Evolutionary conservation across 202 grass and related monocot species (phyloP), one percentile per base, ranked within the genome.

Genomic region (Miscanthus sacchariflorus): DNA sequence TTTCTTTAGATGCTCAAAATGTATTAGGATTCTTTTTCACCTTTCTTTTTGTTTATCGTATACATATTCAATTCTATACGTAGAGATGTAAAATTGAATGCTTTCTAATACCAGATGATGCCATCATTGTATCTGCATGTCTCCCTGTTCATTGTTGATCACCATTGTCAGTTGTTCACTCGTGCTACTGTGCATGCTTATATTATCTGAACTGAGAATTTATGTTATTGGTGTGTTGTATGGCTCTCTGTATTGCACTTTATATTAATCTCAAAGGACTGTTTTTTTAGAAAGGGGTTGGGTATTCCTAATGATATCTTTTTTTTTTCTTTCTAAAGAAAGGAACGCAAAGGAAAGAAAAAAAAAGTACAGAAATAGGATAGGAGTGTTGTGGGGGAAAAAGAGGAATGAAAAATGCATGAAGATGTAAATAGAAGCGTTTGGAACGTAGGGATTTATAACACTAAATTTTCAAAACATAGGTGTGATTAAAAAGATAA

Each of bases 21-120:
- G 83, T 89, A 86, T 42, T 83, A 89, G 72, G 43, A 58, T 3
- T 68, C 45, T 84, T 72, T 15, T 33, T 66, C 1, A 0, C 15
- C 35, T 87, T 82, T 74, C 33, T 78, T 71, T 36, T 89, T 74
- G 15, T 83, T 86, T 80, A 84, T 87, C 80, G 74, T 86, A 86
- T 92, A 83, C 74, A 68, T 89, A 49, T 89, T 86, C 59, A 8
- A 79, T 75, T 70, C 27, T 86, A 92, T 80, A 18, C 79, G 83
- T 86, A 92, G 80, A 92, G 79, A 92, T 89, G 73, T 92, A 89
- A 89, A 68, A 79, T 5, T 58, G 87, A 86, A 89, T 83, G 61
- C 38, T 85, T 78, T 69, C 67, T 79, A 85, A 91, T 88, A 85
- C 74, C 72, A 63, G 38, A 83, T n/a, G 83, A 42, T 18, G 12